Evolutionary conservation across 169 alveolate genomes (phyloP).

Genomic region (Perkinsus chesapeaki): DNA sequence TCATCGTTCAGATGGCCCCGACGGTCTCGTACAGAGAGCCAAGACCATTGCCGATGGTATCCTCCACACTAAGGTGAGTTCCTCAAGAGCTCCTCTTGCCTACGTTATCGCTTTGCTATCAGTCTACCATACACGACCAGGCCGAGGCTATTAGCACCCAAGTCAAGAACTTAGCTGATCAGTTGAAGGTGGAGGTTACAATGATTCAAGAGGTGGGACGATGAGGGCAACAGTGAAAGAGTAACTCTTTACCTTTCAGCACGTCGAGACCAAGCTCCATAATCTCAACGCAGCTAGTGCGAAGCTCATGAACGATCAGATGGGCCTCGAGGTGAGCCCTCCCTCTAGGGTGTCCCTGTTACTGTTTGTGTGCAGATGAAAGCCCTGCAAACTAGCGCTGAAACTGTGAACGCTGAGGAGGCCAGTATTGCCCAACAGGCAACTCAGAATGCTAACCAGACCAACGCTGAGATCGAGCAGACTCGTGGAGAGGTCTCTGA

Average conservation of each 20-base stretch:
- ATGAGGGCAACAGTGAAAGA: not conserved
- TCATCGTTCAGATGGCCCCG: not conserved
- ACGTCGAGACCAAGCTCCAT: not conserved
- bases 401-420: not conserved
- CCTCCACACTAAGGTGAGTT: not conserved
- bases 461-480: not conserved
- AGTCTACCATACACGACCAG: not conserved
- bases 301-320: conserved; percentile 2
- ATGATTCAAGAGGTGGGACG: not conserved
- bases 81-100: not conserved
- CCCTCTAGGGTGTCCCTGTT: not conserved
- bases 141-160: not conserved
- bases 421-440: not conserved
- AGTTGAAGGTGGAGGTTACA: not conserved
- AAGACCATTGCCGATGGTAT: not conserved
- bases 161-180: not conserved
- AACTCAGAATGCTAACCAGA: not conserved
- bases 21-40: not conserved
- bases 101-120: not conserved
- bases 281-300: not conserved
- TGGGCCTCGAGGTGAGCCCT: not conserved
- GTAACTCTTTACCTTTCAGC: not conserved
- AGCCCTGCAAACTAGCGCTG: not conserved
- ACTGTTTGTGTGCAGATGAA: not conserved
- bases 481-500: not conserved